A percentile compares a stretch with the other conserved stretches of the same genome.
These are phyloP conservation scores for Penicillium sumatraense DNA, from an alignment of 2,329 filamentous ascomycete species.

Conservation along the genomic window DNA sequence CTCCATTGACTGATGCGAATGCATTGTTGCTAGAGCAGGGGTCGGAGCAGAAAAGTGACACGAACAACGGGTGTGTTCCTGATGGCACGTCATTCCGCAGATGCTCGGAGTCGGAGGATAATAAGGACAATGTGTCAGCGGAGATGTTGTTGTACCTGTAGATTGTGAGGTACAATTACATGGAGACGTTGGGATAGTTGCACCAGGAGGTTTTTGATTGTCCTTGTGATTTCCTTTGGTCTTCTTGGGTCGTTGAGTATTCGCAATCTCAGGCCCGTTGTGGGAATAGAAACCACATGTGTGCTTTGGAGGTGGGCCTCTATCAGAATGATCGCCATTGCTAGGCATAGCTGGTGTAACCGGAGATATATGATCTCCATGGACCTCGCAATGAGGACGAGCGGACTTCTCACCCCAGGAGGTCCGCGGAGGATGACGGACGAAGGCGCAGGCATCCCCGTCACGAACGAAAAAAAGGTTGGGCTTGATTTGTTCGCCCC, in stretches of 20 bases:
- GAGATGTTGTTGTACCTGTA: not conserved
- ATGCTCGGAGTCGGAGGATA: not conserved
- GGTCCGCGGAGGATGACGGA: slow-evolving; percentile 12
- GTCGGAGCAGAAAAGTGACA: not conserved
- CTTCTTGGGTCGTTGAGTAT: not conserved
- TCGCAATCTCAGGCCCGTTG: not conserved
- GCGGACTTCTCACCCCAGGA: slow-evolving; percentile 6
- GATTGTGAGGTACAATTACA: not conserved
- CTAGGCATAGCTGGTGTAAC: slow-evolving; percentile 1
- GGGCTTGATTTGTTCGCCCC: slow-evolving; percentile 20
- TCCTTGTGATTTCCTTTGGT: not conserved
- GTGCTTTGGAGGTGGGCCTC: not conserved
- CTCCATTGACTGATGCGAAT: not conserved
- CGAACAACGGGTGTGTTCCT: not conserved
- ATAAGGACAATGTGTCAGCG: not conserved
- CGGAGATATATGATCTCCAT: not conserved
- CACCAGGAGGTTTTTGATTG: not conserved
- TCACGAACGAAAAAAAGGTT: slow-evolving; percentile 7
- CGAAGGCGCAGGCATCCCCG: slow-evolving; percentile 2
- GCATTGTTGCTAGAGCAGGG: not conserved
- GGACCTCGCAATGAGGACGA: slow-evolving; percentile 8
- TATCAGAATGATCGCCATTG: slow-evolving; percentile 7
- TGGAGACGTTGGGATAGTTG: not conserved
- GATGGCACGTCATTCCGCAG: not conserved
- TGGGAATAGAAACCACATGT: not conserved